phyloP scores from a whole-genome alignment of 2,329 filamentous ascomycete species.

The Eutypa lata region DNA sequence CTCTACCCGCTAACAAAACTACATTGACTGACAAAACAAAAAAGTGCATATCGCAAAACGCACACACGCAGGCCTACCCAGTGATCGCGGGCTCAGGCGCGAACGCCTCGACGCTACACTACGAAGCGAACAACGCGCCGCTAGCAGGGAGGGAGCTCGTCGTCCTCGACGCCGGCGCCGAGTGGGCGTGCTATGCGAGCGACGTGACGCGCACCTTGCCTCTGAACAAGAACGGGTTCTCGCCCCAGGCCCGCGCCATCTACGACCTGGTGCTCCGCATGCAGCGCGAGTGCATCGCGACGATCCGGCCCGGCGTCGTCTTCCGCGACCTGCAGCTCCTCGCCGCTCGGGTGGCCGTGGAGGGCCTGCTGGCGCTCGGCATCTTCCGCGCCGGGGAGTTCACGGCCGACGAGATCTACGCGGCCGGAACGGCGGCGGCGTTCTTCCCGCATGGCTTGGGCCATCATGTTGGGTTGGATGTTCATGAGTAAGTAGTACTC shows the following conservation, averaged over 20 bases:
- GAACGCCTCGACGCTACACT: conserved; percentile 87
- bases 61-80: conserved; percentile 78
- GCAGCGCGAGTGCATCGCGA: conserved; percentile 71
- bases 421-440: conserved; percentile 51
- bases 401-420: conserved; percentile 49
- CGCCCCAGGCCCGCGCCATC: conserved; percentile 65
- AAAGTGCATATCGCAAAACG: conserved; percentile 65
- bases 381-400: conserved; percentile 64
- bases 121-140: conserved; percentile 72
- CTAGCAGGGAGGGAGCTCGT: conserved; percentile 70
- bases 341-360: conserved; percentile 69
- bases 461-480: conserved; percentile 64
- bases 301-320: conserved; percentile 64
- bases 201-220: conserved; percentile 91
- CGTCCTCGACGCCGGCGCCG: conserved; percentile 83
- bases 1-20: too few relatives aligned
- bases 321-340: conserved; percentile 72
- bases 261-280: conserved; percentile 78
- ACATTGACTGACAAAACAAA: too few relatives aligned
- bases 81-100: conserved; percentile 82
- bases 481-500: conserved; percentile 47
- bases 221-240: conserved; percentile 49
- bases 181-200: conserved; percentile 81
- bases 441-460: conserved; percentile 67
- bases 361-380: conserved; percentile 68